These are phyloP conservation scores for Lactifluus hygrophoroides DNA, from an alignment of 768 basidiomycete species.

Conservation along the genomic window DNA sequence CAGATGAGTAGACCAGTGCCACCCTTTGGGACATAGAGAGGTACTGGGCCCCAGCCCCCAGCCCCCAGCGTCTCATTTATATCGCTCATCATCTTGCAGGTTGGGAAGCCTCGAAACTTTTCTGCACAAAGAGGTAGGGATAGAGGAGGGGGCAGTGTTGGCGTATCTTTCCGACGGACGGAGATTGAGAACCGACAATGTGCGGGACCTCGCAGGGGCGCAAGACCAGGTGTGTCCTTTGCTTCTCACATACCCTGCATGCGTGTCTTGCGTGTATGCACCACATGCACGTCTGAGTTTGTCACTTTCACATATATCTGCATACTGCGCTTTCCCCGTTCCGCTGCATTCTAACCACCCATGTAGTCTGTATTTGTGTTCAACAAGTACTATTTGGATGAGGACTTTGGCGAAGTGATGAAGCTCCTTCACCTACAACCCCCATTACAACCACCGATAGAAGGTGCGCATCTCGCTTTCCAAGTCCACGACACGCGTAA, in stretches of 20 bases:
- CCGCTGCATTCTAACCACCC: background rate
- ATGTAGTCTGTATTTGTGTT: slow-evolving; percentile 71
- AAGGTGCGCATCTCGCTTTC: slow-evolving; percentile 38
- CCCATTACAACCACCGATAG: slow-evolving; percentile 58
- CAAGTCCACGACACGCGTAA: background rate
- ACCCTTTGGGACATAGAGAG: slow-evolving; percentile 71
- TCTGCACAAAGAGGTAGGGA: slow-evolving; percentile 60
- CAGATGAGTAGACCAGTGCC: slow-evolving; percentile 39
- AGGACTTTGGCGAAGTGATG: slow-evolving; percentile 57
- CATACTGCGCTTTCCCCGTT: background rate
- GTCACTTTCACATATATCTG: too few relatives aligned
- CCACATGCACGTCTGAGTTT: background rate
- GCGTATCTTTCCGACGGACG: slow-evolving; percentile 77
- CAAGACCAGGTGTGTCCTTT: slow-evolving; percentile 56
- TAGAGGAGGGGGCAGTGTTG: slow-evolving; percentile 59
- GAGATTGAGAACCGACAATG: slow-evolving; percentile 58
- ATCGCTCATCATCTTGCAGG: slow-evolving; percentile 30
- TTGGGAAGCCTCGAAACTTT: slow-evolving; percentile 62
- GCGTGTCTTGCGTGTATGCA: background rate
- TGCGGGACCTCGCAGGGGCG: slow-evolving; percentile 66
- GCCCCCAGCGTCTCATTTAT: background rate
- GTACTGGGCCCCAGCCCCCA: too few relatives aligned
- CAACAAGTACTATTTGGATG: slow-evolving; percentile 72
- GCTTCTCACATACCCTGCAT: background rate
- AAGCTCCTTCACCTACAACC: slow-evolving; percentile 53